Base-by-base conservation (phyloP, 768 basidiomycete species). In the Leucosporidium scottii region DNA sequence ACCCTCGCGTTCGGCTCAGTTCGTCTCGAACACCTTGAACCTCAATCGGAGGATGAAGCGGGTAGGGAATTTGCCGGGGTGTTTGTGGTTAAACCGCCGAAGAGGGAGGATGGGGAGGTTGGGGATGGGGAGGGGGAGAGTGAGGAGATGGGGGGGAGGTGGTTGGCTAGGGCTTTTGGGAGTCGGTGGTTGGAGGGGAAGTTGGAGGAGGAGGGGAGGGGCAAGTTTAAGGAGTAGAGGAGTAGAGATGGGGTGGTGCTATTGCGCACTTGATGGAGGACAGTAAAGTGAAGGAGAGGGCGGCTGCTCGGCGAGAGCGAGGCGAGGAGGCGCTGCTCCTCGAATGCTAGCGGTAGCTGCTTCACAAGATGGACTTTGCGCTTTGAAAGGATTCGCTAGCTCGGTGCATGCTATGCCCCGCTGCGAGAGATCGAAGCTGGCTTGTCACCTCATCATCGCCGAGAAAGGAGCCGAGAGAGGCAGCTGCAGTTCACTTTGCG, bases 141-240 rank as follows among this genome's bases (percentile, higher is more conserved):
- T 12, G 36, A 59, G 12, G 67, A 65, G n/a, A 62, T 62, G 23
- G 71, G 65, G 8, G 71, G 67, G 4, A 31, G 59, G 36, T 72
- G 71, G 71, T 28, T 69, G 0, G 71, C 71, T 15, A 68, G 62
- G 57, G 71, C 55, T 31, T 72, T 66, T 47, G 47, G 64, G 62
- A 51, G 61, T 13, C 67, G 61, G 28, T 72, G 71, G 71, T 47
- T 67, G 7, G 64, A 50, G 53, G 58, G 36, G 27, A 72, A 61
- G 53, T 54, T 72, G 39, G 59, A 69, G 34, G 71, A 72, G 36
- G 58, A 64, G 44, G 65, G 53, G 30, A 36, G 61, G 10, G 23
- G 44, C 5, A 72, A 72, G 54, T 59, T 30, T 6, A 17, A 48
- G 44, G n/a, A 59, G 36, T 44, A 44, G 13, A 44, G 39, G 39